Evolutionary conservation across 148 eudicot genomes (phyloP), one percentile per base, ranked within the genome.

Genomic region (Pharnaceum exiguum): DNA sequence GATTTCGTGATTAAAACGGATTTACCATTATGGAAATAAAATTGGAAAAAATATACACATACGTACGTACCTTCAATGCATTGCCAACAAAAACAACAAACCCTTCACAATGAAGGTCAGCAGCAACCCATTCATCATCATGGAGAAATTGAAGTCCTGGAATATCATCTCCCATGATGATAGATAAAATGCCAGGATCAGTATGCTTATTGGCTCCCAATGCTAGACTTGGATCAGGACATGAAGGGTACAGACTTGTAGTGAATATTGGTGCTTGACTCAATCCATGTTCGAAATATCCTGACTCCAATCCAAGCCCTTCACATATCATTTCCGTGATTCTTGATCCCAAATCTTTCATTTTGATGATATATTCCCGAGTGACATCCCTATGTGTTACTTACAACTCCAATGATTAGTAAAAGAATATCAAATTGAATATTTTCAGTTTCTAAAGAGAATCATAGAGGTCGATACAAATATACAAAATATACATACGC

Each of bases 81-180:
- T 59, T 40, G 21, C 67, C 67, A 2, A 69, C 29, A 32, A 39
- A 51, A 51, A 63, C 38, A 7, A 54, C 59, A n/a, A 74, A 63
- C 32, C 70, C 73, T 38, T 68, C 56, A 21, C 58, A 62, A 65
- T 53, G 27, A 2, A 71, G 67, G 10, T 69, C 55, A 13, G 65
- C 60, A 32, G 51, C 62, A 16, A 68, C 12, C 73, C 73, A 68
- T 47, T 63, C 29, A 2, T 57, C 73, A 33, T 63, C 37, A 10
- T 62, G 56, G 31, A 56, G 19, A 51, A 63, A 46, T 39, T 68
- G 73, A 40, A 68, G 66, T 17, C 77, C 77, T 12, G 62, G 56
- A 3, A 58, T 60, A 29, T 59, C 25, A 1, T 61, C 60, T 58
- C 63, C 66, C 11, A 63, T 39, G 6, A 68, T 60, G 19, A 73